Evolutionary conservation across 192 early-diverging fungal genomes (phyloP).

Genomic region (Ambispora gerdemannii): DNA sequence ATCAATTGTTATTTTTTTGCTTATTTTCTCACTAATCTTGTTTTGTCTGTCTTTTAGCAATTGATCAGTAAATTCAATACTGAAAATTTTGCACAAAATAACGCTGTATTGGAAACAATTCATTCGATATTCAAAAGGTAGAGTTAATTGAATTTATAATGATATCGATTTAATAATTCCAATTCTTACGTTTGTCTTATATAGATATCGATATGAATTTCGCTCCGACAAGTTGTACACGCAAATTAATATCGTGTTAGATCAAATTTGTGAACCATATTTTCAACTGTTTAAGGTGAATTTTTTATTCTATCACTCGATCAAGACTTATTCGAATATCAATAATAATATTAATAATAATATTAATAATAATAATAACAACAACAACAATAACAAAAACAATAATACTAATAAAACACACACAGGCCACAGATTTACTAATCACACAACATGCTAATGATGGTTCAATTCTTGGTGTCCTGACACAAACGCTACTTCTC

Average conservation of each 20-base stretch:
- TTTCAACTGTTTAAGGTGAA: conserved; percentile 76
- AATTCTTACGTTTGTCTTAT: neutral
- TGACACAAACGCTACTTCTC: conserved; percentile 73
- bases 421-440: conserved; percentile 70
- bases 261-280: conserved; percentile 79
- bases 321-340: too few relatives aligned
- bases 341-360: conserved; percentile 3
- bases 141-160: conserved; percentile 7
- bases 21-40: conserved; percentile 3
- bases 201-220: conserved; percentile 83
- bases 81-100: conserved; percentile 79
- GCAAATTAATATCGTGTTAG: conserved; percentile 91
- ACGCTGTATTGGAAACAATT: conserved; percentile 89
- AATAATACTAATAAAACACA: neutral
- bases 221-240: conserved; percentile 74
- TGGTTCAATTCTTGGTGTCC: conserved; percentile 57
- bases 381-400: neutral
- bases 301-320: neutral
- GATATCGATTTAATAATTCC: neutral
- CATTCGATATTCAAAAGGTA: conserved; percentile 92
- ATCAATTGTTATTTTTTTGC: neutral
- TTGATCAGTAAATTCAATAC: conserved; percentile 73
- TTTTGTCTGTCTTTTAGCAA: conserved; percentile 43
- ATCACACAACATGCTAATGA: conserved; percentile 69
- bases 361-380: neutral